These are phyloP conservation scores for Venturia asperata DNA, from an alignment of 2,329 filamentous ascomycete species.

Conservation along the genomic window DNA sequence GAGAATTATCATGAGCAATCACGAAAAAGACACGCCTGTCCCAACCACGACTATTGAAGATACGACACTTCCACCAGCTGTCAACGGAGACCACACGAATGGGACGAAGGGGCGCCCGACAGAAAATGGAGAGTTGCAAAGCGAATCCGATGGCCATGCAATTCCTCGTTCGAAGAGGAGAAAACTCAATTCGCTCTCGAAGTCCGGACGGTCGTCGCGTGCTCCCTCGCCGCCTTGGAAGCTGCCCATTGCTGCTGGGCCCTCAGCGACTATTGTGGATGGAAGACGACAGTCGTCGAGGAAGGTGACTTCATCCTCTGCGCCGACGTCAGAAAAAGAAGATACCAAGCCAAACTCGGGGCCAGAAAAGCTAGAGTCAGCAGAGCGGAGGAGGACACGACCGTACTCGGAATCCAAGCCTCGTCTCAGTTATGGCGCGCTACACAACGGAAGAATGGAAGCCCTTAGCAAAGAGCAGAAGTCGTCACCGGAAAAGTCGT, in stretches of 20 bases:
- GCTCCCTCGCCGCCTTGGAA: slow-evolving; percentile 82
- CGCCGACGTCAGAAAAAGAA: slow-evolving; percentile 9
- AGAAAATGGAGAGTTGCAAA: neutral
- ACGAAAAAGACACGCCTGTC: slow-evolving; percentile 12
- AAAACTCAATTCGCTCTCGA: slow-evolving; percentile 8
- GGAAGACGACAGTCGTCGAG: slow-evolving; percentile 56
- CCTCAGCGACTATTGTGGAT: slow-evolving; percentile 68
- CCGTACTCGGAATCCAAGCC: slow-evolving; percentile 8
- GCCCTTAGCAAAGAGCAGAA: slow-evolving; percentile 3
- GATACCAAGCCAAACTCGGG: neutral
- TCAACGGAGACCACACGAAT: neutral
- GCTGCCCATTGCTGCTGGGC: slow-evolving; percentile 73
- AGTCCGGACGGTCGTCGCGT: slow-evolving; percentile 13
- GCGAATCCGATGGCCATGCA: neutral
- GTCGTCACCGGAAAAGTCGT: neutral
- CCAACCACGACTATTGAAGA: neutral
- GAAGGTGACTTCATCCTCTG: slow-evolving; percentile 28
- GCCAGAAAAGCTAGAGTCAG: neutral
- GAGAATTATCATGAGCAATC: slow-evolving; percentile 3
- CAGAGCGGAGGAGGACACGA: slow-evolving; percentile 6
- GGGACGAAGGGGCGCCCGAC: neutral
- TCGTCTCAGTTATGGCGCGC: slow-evolving; percentile 8
- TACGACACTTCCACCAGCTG: neutral
- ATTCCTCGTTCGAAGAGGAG: neutral
- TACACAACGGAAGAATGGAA: slow-evolving; percentile 15